Base-by-base conservation (phyloP, 225 moss, liverwort and hornwort genomes). In the Climacium dendroides region DNA sequence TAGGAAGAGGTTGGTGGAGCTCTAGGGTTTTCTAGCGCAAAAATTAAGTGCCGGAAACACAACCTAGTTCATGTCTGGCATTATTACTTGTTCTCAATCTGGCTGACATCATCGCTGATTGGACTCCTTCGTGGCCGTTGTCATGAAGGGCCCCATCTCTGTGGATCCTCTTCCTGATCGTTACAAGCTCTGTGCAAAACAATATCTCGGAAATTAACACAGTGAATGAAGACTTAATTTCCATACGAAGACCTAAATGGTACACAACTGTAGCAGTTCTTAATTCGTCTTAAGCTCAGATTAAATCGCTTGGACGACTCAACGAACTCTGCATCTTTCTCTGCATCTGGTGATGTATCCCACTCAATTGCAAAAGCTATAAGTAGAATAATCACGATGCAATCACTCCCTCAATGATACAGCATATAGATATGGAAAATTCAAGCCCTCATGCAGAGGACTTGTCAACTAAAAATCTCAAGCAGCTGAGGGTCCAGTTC, bases 31-130 rank as follows among this genome's bases (percentile, higher is more conserved):
- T 79, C n/a, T n/a, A n/a, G 86, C 82, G 92, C 93, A 91, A 88
- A 91, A 90, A 79, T 90, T 85, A 79, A 89, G 71, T 89, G 88
- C 86, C 89, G 79, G 84, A 78, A 93, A 85, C 93, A 92, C 89
- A 88, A 90, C 89, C 82, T 81, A 86, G 77, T 86, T 83, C 90
- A 83, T 74, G 69, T 85, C 88, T 90, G 87, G 80, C 80, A 82
- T 92, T 88, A 87, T 86, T 92, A 88, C 86, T 87, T 87, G 82
- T 75, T 87, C 91, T 88, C 90, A 88, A 90, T 92, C 86, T 83
- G 79, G 84, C 58, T 88, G 90, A 84, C 74, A 64, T 82, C 87
- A 76, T 74, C 74, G 74, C 78, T 90, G 83, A 65, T 52, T 85
- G 80, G 52, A 87, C 81, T 81, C 69, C 89, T 74, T 53, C 79